Evolutionary conservation across 2,329 filamentous ascomycete species (phyloP).

Genomic region (Fusarium coffeatum): DNA sequence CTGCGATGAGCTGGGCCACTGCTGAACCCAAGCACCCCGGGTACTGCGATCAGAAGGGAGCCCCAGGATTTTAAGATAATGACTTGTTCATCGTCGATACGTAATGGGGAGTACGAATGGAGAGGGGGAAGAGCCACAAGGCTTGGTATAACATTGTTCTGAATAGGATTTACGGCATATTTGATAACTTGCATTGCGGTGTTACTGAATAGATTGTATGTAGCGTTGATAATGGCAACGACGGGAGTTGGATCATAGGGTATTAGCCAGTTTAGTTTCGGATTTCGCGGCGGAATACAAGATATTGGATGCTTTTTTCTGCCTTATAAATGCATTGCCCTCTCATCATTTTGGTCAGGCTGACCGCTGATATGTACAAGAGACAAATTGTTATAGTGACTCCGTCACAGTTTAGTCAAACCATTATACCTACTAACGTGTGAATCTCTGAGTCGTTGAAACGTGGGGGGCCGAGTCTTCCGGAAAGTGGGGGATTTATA

Average conservation of each 20-base stretch:
- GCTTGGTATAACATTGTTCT: constrained; percentile 11
- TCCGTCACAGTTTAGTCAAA: not conserved
- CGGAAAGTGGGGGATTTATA: constrained; percentile 42
- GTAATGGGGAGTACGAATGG: constrained; percentile 1
- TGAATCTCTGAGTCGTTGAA: constrained; percentile 19
- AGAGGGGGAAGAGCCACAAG: constrained; percentile 27
- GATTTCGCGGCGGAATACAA: constrained; percentile 1
- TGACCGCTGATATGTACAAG: not conserved
- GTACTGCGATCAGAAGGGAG: constrained; percentile 62
- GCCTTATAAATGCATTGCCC: not conserved
- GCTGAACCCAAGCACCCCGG: constrained; percentile 63
- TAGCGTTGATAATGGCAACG: constrained; percentile 30
- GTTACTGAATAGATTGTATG: constrained; percentile 42
- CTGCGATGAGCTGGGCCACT: constrained; percentile 85
- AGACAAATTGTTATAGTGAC: not conserved
- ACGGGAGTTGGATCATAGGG: constrained; percentile 29
- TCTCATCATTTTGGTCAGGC: not conserved
- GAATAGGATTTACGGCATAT: constrained; percentile 31
- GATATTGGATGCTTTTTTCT: not conserved
- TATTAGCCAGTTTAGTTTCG: constrained; percentile 18
- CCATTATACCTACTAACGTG: not conserved
- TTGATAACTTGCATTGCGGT: constrained; percentile 41
- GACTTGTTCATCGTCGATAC: not conserved
- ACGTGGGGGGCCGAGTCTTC: constrained; percentile 30
- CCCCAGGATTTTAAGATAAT: constrained; percentile 31